A percentile compares a stretch with the other conserved stretches of the same genome.
Evolutionary conservation across 2,329 filamentous ascomycete species (phyloP).

Genomic region (Pseudogymnoascus pannorum): DNA sequence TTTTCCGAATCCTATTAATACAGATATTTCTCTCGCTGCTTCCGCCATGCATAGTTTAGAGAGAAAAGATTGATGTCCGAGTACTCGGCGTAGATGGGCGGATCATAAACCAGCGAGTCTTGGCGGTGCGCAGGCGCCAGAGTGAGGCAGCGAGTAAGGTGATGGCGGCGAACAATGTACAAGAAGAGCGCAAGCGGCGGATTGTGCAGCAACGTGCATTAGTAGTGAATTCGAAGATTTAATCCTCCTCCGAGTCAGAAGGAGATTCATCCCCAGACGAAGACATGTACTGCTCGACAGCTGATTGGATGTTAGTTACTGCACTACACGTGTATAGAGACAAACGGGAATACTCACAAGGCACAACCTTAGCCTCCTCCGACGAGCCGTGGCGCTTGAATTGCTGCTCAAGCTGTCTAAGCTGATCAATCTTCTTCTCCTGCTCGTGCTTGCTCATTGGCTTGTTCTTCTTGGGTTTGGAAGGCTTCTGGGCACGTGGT

Average conservation of each 20-base stretch:
- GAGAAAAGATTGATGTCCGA: neutral
- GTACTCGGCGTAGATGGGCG: no score
- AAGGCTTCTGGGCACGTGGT: constrained; percentile 27
- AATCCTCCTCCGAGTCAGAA: constrained; percentile 46
- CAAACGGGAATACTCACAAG: constrained; percentile 20
- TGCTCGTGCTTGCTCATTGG: constrained; percentile 69
- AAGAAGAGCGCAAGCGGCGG: constrained; percentile 2
- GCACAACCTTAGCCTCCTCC: constrained; percentile 35
- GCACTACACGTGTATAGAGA: neutral
- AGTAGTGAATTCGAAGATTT: constrained; percentile 8
- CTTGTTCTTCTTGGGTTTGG: constrained; percentile 55
- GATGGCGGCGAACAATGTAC: constrained; percentile 1
- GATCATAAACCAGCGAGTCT: neutral
- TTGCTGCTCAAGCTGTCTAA: constrained; percentile 52
- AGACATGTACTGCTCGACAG: constrained; percentile 31
- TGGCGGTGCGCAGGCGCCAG: neutral
- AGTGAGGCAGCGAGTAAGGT: neutral
- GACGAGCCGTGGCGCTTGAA: constrained; percentile 27
- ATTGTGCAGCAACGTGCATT: constrained; percentile 6
- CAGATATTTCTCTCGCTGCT: neutral
- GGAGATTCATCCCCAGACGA: constrained; percentile 46
- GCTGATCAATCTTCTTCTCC: constrained; percentile 56
- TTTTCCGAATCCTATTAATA: constrained; percentile 6
- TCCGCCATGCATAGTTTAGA: neutral
- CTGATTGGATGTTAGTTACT: constrained; percentile 17